Conservation (phyloP, 768 basidiomycete species). For the Termitomyces eurrhizus region DNA sequence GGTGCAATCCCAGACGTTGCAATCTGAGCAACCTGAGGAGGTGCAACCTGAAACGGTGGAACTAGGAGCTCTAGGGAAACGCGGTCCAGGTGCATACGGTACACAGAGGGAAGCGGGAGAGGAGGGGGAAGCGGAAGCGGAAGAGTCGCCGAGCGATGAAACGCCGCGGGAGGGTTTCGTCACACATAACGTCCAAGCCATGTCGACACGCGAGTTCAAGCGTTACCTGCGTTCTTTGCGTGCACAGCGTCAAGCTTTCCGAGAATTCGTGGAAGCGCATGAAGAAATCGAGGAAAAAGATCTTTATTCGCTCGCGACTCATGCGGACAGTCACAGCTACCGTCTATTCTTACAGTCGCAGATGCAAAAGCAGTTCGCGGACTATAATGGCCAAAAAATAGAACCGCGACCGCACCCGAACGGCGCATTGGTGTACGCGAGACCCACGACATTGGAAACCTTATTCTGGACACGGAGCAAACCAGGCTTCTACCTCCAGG, state of each 20-base stretch:
- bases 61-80: conserved; percentile 18
- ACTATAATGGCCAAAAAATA: conserved; percentile 32
- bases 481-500: conserved; percentile 55
- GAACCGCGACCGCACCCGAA: conserved; percentile 62
- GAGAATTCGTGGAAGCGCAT: conserved; percentile 34
- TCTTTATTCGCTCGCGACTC: conserved; percentile 23
- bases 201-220: conserved; percentile 56
- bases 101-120: background rate
- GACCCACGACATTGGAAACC: conserved; percentile 50
- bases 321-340: conserved; percentile 20
- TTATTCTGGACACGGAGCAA: conserved; percentile 46
- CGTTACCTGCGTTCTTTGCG: conserved; percentile 60
- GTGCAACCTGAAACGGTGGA: conserved; percentile 11
- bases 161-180: conserved; percentile 18
- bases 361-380: conserved; percentile 19
- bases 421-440: conserved; percentile 60
- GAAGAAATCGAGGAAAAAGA: conserved; percentile 13
- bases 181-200: conserved; percentile 53
- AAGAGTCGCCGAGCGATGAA: background rate
- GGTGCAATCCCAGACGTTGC: background rate
- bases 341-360: conserved; percentile 37
- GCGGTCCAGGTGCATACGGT: conserved; percentile 26
- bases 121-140: background rate
- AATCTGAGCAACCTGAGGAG: background rate
- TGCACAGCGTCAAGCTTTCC: conserved; percentile 51